Evolutionary conservation across 2,329 filamentous ascomycete genomes (phyloP).

Genomic region (Lasiodiplodia sp.): DNA sequence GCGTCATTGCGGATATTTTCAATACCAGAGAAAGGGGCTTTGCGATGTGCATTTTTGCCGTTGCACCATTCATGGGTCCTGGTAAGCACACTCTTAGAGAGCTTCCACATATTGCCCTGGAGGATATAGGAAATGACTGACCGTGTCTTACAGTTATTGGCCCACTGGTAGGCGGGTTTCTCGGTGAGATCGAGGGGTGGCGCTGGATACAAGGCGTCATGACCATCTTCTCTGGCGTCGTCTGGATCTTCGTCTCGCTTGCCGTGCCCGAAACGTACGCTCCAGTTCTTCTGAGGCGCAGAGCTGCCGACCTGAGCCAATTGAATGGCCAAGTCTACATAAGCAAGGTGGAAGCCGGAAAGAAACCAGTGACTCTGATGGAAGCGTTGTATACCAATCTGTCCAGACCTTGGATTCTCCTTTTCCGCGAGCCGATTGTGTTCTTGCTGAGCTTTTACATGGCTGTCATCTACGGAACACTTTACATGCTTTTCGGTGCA

Average conservation of each 20-base stretch:
- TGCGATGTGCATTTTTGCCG: constrained; percentile 49
- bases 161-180: constrained; percentile 48
- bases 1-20: constrained; percentile 49
- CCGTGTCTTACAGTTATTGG: constrained; percentile 61
- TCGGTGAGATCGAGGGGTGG: constrained; percentile 44
- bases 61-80: constrained; percentile 51
- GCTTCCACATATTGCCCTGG: constrained; percentile 41
- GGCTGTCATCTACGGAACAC: constrained; percentile 63
- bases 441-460: constrained; percentile 70
- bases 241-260: constrained; percentile 43
- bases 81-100: constrained; percentile 28
- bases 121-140: constrained; percentile 60
- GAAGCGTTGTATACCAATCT: constrained; percentile 64
- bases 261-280: constrained; percentile 52
- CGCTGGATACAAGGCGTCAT: constrained; percentile 49
- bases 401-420: constrained; percentile 70
- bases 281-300: constrained; percentile 59
- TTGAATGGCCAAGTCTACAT: constrained; percentile 61
- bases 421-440: constrained; percentile 75
- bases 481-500: constrained; percentile 58
- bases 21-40: constrained; percentile 44
- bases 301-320: constrained; percentile 56
- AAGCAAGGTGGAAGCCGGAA: constrained; percentile 44
- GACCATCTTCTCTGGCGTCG: constrained; percentile 44
- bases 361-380: constrained; percentile 52